A percentile compares a stretch with the other conserved stretches of the same genome.
phyloP scores from a whole-genome alignment of 202 grass and related monocot species.

The Bolboschoenoplectus hybrid region DNA sequence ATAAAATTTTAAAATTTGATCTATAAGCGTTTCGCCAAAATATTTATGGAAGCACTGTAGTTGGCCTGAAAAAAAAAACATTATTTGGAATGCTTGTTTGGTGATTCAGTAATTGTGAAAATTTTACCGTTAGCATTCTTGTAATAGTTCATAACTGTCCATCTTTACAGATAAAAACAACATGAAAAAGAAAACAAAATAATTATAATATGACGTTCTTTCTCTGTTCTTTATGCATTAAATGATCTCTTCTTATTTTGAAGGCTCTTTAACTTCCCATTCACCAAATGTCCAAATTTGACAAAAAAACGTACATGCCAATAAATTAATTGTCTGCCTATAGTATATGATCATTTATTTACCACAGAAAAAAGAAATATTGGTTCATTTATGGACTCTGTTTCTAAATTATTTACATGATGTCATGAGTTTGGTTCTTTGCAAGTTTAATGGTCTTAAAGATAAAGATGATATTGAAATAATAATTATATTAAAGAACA shows the following conservation, averaged over 20 bases:
- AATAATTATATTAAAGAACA: background rate
- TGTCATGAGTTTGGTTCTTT: background rate
- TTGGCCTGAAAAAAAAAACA: background rate
- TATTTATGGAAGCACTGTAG: too few relatives aligned
- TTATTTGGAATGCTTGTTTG: background rate
- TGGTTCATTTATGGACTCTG: background rate
- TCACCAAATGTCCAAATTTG: conserved; percentile 33
- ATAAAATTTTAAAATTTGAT: too few relatives aligned
- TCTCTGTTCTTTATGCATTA: conserved; percentile 8
- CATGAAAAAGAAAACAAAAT: background rate
- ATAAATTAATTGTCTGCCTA: conserved; percentile 18
- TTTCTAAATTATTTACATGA: background rate
- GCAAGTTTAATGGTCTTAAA: background rate
- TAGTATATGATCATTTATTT: background rate
- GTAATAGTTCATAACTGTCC: background rate
- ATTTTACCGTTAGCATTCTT: background rate
- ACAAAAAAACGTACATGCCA: background rate
- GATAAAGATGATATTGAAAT: background rate
- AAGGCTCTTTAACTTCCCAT: conserved; percentile 5
- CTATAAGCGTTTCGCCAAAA: too few relatives aligned
- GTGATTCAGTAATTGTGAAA: conserved; percentile 7
- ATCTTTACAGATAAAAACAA: background rate
- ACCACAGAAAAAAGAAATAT: background rate
- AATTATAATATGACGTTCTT: background rate
- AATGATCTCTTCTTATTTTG: background rate